Percentiles rank a stretch among this genome's conserved stretches.
phyloP scores from a whole-genome alignment of 257 asterid genomes.

The Galeopsis tetrahit region DNA sequence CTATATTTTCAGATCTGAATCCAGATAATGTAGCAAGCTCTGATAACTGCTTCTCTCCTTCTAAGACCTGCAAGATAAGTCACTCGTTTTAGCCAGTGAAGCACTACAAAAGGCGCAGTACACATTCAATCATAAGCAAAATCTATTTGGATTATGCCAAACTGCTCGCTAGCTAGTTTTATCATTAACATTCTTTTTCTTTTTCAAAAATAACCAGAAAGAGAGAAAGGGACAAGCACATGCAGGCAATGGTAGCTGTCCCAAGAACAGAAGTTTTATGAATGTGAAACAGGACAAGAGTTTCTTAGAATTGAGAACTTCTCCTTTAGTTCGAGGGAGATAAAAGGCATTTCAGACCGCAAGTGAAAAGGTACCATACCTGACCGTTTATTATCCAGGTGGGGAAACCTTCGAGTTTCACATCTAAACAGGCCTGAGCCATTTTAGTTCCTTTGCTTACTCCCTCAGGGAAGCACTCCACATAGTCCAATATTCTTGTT shows the following conservation, averaged over 20 bases:
- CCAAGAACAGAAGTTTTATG: conserved; percentile 3
- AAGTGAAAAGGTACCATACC: conserved; percentile 44
- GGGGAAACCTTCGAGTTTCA: conserved; percentile 85
- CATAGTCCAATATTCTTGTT: conserved; percentile 73
- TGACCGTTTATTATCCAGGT: conserved; percentile 89
- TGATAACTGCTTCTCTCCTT: conserved; percentile 78
- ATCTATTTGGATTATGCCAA: not conserved
- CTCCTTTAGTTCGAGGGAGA: not conserved
- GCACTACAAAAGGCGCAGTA: not conserved
- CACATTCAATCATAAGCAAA: conserved; percentile 5
- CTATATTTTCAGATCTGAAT: conserved; percentile 56
- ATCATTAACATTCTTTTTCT: not conserved
- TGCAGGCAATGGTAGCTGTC: conserved; percentile 10
- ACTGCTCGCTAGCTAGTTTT: not conserved
- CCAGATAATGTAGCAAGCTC: conserved; percentile 86
- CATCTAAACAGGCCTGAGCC: conserved; percentile 70
- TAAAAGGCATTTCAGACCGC: not conserved
- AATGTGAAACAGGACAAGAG: not conserved
- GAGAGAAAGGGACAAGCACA: not conserved
- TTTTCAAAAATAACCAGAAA: not conserved
- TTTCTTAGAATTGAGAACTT: not conserved
- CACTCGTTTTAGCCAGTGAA: conserved; percentile 2
- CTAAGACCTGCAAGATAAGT: conserved; percentile 62
- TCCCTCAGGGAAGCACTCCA: conserved; percentile 95
- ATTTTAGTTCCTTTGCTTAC: conserved; percentile 71